Base-by-base conservation (phyloP, 2,329 filamentous ascomycete species). In the Trichoderma simmonsii region DNA sequence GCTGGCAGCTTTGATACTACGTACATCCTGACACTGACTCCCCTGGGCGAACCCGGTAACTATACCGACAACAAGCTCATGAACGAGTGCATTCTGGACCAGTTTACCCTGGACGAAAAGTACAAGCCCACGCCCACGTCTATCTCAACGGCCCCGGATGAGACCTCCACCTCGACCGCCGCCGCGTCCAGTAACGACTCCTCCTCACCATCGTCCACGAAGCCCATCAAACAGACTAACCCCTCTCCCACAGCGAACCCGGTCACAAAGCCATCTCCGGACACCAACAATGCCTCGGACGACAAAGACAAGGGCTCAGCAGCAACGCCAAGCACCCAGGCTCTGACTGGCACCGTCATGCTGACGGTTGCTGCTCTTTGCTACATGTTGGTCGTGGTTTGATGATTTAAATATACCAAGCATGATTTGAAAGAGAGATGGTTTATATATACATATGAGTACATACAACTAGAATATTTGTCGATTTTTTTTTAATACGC, bases 11-110 rank as follows among this genome's bases (percentile, higher is more conserved):
- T 86, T 74, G 78, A 80, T 70, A 74, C 76, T 6, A 78, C 79
- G 3, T 85, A 86, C 72, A 74, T 85, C 51, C 75, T 86, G 60
- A 82, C 80, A 36, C 75, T 85, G n/a, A 85, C 84, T 28, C 84
- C 85, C 1, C 51, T 72, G 0, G 75, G 75, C 39, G 67, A 74
- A 6, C 71, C 74, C 3, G 76, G 77, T 43, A 69, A 69, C 4
- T 82, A 78, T 68, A 74, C 69, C 56, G 82, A 86, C 74, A 84
- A 81, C 73, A 73, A 81, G n/a, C 75, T 86, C 34, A 81, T 84
- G 81, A 79, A 80, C 59, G 74, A 83, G 73, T 86, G 84, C 73
- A 77, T 85, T 7, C 74, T 85, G n/a, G 79, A 74, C 8, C 77
- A 81, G 0, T 84, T 83, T 77, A 73, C 74, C 18, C 73, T 76